A percentile compares a stretch with the other conserved stretches of the same genome.
Evolutionary conservation across 2,329 filamentous ascomycete genomes (phyloP).

Genomic region (Sphaerulina populicola): DNA sequence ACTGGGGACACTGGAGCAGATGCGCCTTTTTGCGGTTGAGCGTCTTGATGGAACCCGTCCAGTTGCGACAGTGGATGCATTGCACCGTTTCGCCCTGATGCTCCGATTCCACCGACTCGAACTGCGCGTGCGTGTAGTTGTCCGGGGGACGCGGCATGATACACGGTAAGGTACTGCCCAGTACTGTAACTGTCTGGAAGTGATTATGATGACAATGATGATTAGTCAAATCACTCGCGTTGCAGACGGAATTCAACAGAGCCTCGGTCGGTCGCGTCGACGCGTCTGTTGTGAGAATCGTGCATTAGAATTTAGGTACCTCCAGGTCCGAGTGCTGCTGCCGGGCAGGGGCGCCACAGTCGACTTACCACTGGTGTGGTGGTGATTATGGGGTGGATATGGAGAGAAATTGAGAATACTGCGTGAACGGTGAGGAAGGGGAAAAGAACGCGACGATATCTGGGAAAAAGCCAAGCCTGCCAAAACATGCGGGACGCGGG

Average conservation of each 20-base stretch:
- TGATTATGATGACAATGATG: not conserved
- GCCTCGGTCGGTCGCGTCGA: no score
- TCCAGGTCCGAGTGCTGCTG: no score
- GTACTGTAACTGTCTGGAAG: no score
- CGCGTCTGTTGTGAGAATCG: no score
- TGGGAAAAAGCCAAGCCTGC: not conserved
- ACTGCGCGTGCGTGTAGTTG: conserved; percentile 26
- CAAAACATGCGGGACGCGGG: conserved; percentile 5
- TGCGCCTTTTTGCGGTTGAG: conserved; percentile 31
- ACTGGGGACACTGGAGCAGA: conserved; percentile 26
- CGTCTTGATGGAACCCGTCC: conserved; percentile 29
- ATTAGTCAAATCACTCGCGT: no score
- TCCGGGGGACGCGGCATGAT: conserved; percentile 24
- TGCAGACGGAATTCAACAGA: no score
- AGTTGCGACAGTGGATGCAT: conserved; percentile 29
- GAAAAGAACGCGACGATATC: conserved; percentile 3
- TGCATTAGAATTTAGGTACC: no score
- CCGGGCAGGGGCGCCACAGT: no score
- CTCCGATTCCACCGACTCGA: conserved; percentile 23
- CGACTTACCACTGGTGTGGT: not conserved
- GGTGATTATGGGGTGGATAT: conserved; percentile 8
- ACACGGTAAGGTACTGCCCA: no score
- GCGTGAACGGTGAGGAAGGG: not conserved
- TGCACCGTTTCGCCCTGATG: conserved; percentile 26
- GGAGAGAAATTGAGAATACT: not conserved